Evolutionary conservation across 306 rosid species (phyloP).

Genomic region (Malus fusca): DNA sequence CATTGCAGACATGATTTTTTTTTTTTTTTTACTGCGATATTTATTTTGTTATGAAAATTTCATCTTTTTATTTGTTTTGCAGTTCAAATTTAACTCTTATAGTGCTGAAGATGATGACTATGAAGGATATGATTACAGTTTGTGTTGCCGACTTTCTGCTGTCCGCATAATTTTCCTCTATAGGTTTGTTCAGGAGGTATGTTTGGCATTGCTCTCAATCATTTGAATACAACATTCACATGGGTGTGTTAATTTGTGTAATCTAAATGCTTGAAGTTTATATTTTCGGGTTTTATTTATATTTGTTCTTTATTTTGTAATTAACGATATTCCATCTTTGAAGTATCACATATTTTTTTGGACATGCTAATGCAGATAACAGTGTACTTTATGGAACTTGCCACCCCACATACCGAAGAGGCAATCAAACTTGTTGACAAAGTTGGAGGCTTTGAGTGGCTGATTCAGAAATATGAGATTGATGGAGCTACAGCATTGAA

Average conservation of each 20-base stretch:
- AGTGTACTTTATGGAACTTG: constrained; percentile 90
- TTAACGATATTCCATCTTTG: neutral
- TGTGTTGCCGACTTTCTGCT: constrained; percentile 88
- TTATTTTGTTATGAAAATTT: neutral
- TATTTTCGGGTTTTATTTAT: constrained; percentile 7
- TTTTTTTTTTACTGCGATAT: constrained; percentile 9
- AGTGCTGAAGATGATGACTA: constrained; percentile 85
- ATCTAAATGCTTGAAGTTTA: neutral
- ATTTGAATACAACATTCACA: neutral
- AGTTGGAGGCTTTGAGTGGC: constrained; percentile 97
- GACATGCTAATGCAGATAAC: constrained; percentile 49
- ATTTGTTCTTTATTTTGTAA: neutral
- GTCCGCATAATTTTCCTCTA: constrained; percentile 93
- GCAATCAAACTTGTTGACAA: constrained; percentile 92
- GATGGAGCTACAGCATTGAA: constrained; percentile 90
- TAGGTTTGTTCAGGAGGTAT: constrained; percentile 97
- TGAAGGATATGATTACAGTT: constrained; percentile 83
- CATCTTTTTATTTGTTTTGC: constrained; percentile 24
- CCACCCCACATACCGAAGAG: constrained; percentile 81
- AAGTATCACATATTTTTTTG: neutral
- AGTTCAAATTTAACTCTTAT: constrained; percentile 89
- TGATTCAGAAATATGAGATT: constrained; percentile 88
- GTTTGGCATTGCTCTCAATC: constrained; percentile 5
- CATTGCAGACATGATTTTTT: constrained; percentile 6
- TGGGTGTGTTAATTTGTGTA: neutral